Evolutionary conservation across 2,329 filamentous ascomycete genomes (phyloP), one percentile per base, ranked within the genome.

Genomic region (Tolypocladium pustulatum): DNA sequence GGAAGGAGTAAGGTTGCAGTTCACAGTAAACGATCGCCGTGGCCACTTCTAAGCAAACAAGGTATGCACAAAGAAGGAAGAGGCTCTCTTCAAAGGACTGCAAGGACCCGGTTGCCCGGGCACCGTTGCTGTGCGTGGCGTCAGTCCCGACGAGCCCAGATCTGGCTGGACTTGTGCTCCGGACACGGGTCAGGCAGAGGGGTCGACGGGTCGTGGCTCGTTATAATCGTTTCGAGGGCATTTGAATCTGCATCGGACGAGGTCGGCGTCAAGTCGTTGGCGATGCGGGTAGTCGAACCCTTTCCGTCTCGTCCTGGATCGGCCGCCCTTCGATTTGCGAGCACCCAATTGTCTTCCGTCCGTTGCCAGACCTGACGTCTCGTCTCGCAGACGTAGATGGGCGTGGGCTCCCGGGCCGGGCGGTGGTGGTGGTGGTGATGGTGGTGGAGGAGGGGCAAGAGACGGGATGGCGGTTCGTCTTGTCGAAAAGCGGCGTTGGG

Each of bases 171-270:
- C 49, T 53, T 53, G 49, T 53, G 49, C 22, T 56, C 49, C 49
- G 41, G 25, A 37, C 17, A 27, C 46, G 55, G 56, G 46, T 52
- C 56, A 52, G 58, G 57, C 37, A 46, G 56, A 22, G 37, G 46
- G 41, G 36, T 60, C 56, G 56, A 62, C 53, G 58, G 59, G 59
- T 62, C 63, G 67, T 63, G 43, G 63, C 60, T 67, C 65, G 68
- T 71, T 69, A 69, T 65, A 65, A 65, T 68, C 63, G 66, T 67
- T 64, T 63, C 65, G 62, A 65, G 63, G 62, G 67, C 70, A 72
- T 73, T 66, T 46, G 55, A 30, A 25, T 40, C n/a, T 32, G 32
- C 17, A 32, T 49, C n/a, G 22, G n/a, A 38, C 17, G 67, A 68
- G 65, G 61, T 65, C 37, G 61, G 61, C 62, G 58, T 56, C 59